phyloP scores from a whole-genome alignment of 805 yeast genomes.

The Yamadazyma paraphyllophila region DNA sequence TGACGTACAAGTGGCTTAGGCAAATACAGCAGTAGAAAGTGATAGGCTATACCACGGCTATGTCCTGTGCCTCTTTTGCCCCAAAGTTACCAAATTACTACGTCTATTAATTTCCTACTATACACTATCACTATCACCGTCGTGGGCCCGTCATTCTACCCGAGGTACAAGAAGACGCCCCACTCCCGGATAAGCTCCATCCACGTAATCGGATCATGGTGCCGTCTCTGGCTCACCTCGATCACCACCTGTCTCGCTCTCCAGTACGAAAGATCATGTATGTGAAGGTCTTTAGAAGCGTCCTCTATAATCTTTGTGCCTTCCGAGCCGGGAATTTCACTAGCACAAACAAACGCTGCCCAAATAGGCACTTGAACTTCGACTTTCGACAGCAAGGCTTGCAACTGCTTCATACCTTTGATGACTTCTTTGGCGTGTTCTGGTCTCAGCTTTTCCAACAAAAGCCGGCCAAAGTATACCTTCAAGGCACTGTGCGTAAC shows the following conservation, averaged over 20 bases:
- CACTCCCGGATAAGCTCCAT: conserved; percentile 55
- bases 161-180: conserved; percentile 44
- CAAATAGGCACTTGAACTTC: conserved; percentile 2
- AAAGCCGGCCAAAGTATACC: conserved; percentile 45
- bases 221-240: conserved; percentile 50
- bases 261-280: conserved; percentile 43
- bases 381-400: conserved; percentile 1
- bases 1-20: too few relatives aligned
- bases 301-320: not conserved
- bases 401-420: not conserved
- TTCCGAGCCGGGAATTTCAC: conserved; percentile 21
- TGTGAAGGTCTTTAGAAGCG: not conserved
- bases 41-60: too few relatives aligned
- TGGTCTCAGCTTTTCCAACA: conserved; percentile 32
- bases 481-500: conserved; percentile 44
- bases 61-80: too few relatives aligned
- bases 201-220: conserved; percentile 42
- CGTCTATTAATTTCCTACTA: too few relatives aligned
- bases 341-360: conserved; percentile 21
- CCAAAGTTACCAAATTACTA: too few relatives aligned
- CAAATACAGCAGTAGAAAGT: too few relatives aligned
- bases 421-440: conserved; percentile 1
- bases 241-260: conserved; percentile 51
- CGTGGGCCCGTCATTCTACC: too few relatives aligned
- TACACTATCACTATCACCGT: too few relatives aligned